Conservation (phyloP, 1,284 basidiomycete genomes). For the Ganoderma boninense region DNA sequence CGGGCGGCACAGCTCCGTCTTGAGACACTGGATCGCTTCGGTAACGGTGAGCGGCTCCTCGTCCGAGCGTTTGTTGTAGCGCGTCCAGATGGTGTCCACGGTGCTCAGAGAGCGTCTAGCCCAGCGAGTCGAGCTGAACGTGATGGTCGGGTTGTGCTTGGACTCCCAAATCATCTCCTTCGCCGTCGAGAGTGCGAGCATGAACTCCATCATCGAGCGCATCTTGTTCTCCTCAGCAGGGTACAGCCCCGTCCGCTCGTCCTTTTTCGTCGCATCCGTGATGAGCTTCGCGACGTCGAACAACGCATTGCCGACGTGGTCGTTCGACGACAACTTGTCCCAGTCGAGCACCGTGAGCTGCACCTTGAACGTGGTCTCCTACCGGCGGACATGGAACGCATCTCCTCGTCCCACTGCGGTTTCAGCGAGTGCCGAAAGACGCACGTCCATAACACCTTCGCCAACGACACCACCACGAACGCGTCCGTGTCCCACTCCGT, state of each 20-base stretch:
- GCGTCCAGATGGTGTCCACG: slow-evolving; percentile 82
- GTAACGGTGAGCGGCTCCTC: slow-evolving; percentile 82
- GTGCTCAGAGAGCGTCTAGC: slow-evolving; percentile 91
- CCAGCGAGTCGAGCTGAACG: slow-evolving; percentile 89
- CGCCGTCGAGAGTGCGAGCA: slow-evolving; percentile 58
- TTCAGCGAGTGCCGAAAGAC: slow-evolving; percentile 90
- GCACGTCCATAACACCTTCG: slow-evolving; percentile 95
- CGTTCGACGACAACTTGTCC: slow-evolving; percentile 93
- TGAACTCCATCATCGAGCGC: slow-evolving; percentile 77
- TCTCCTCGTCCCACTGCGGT: slow-evolving; percentile 95
- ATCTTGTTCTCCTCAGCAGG: slow-evolving; percentile 56
- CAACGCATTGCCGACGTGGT: slow-evolving; percentile 82
- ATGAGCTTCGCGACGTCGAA: slow-evolving; percentile 80
- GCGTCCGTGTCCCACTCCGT: slow-evolving; percentile 97
- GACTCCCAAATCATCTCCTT: slow-evolving; percentile 71
- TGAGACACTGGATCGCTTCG: slow-evolving; percentile 83
- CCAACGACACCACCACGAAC: slow-evolving; percentile 95
- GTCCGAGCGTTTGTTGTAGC: slow-evolving; percentile 71
- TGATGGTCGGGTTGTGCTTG: slow-evolving; percentile 68
- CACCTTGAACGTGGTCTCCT: slow-evolving; percentile 83
- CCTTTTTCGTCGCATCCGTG: slow-evolving; percentile 75
- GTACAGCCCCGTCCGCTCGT: slow-evolving; percentile 80
- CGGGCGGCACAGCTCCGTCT: slow-evolving; percentile 81
- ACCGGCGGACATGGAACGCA: slow-evolving; percentile 92
- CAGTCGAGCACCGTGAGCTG: slow-evolving; percentile 90